phyloP scores from a whole-genome alignment of 2,329 filamentous ascomycete species.

The Aspergillus ustus region DNA sequence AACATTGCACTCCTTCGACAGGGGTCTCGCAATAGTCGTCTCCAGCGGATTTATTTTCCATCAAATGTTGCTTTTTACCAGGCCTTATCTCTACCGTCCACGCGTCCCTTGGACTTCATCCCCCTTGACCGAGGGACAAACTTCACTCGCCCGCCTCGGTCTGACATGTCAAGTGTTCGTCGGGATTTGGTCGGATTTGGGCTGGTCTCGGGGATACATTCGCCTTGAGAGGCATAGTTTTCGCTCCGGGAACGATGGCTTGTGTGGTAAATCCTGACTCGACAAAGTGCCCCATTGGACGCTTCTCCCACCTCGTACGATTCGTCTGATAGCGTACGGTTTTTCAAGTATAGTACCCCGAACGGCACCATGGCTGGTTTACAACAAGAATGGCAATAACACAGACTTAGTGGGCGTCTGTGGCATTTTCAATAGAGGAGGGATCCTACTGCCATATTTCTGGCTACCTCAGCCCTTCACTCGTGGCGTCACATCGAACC shows the following conservation, averaged over 20 bases:
- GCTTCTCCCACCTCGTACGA: neutral
- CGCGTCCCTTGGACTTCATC: neutral
- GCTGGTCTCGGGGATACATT: neutral
- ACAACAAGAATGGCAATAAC: no score
- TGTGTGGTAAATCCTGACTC: neutral
- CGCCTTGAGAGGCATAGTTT: neutral
- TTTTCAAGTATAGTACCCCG: no score
- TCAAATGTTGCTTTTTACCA: neutral
- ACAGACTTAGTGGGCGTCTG: neutral
- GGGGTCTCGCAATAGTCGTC: neutral
- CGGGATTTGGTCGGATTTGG: neutral
- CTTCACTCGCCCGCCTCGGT: neutral
- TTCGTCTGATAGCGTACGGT: neutral
- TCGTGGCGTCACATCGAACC: neutral
- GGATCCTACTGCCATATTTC: neutral
- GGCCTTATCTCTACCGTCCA: neutral
- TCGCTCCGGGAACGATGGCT: neutral
- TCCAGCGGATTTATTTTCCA: neutral
- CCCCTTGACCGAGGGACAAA: neutral
- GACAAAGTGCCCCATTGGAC: neutral
- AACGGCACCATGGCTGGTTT: no score
- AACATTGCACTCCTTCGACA: neutral
- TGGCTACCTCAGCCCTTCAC: neutral
- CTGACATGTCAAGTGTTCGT: neutral
- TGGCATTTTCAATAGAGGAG: neutral